phyloP scores from a whole-genome alignment of 352 stramenopile genomes.

The Labyrinthula sp. region DNA sequence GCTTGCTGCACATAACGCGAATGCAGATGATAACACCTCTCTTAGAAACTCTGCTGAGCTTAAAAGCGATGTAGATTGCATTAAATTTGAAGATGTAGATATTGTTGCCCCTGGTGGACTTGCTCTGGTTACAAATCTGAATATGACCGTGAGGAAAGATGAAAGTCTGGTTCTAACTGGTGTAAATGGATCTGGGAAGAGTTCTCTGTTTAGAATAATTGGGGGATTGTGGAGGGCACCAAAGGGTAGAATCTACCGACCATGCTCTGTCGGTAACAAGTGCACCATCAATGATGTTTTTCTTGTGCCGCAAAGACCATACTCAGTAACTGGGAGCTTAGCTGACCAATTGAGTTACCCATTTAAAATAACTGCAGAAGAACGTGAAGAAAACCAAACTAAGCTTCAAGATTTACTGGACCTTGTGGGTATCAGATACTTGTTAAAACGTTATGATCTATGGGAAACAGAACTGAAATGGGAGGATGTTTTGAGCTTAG shows the following conservation, averaged over 20 bases:
- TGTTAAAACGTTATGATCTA: slow-evolving; percentile 45
- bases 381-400: slow-evolving; percentile 27
- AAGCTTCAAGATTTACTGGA: slow-evolving; percentile 44
- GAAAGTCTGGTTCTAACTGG: slow-evolving; percentile 64
- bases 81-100: slow-evolving; percentile 59
- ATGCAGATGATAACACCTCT: neutral
- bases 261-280: slow-evolving; percentile 6
- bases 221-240: slow-evolving; percentile 56
- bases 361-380: slow-evolving; percentile 40
- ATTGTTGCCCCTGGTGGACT: slow-evolving; percentile 62
- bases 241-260: slow-evolving; percentile 9
- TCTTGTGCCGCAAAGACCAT: slow-evolving; percentile 63
- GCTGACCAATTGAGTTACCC: slow-evolving; percentile 66
- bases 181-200: slow-evolving; percentile 59
- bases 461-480: slow-evolving; percentile 57
- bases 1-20: slow-evolving; percentile 1
- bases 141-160: slow-evolving; percentile 50
- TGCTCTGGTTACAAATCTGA: slow-evolving; percentile 49
- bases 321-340: slow-evolving; percentile 55
- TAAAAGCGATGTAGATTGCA: slow-evolving; percentile 30
- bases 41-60: slow-evolving; percentile 1
- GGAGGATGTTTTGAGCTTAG: slow-evolving; percentile 57
- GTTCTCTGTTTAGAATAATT: slow-evolving; percentile 57
- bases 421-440: slow-evolving; percentile 50
- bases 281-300: slow-evolving; percentile 36